These are phyloP conservation scores for Angomonas deanei DNA, from an alignment of 208 protist species.

Conservation along the genomic window DNA sequence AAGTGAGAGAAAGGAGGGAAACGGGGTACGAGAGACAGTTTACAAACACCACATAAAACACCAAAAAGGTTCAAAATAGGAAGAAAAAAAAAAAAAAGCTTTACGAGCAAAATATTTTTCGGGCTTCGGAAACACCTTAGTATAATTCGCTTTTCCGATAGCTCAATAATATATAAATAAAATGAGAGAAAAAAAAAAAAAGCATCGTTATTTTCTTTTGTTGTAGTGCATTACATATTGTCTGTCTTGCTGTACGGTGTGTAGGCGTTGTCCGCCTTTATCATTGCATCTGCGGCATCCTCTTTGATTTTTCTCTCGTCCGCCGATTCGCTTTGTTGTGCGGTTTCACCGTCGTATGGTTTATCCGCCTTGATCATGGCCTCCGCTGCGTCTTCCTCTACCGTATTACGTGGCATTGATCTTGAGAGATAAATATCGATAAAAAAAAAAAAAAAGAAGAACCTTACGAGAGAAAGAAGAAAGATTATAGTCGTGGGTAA, in stretches of 20 bases:
- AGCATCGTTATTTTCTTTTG: background rate
- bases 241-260: background rate
- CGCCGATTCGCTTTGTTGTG: background rate
- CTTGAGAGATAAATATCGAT: background rate
- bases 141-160: no score
- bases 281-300: background rate
- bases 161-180: background rate
- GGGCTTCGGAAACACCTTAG: no score
- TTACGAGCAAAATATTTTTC: no score
- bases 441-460: background rate
- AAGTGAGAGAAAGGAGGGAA: no score
- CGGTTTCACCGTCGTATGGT: no score
- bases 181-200: background rate
- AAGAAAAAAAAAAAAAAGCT: no score
- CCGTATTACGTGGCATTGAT: no score
- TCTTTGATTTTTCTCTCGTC: background rate
- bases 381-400: no score
- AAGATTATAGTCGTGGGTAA: background rate
- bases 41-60: no score
- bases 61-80: no score
- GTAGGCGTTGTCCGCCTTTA: background rate
- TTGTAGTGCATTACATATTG: background rate
- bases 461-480: slow-evolving; percentile 10
- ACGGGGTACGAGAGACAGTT: no score
- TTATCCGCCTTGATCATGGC: no score